These are phyloP conservation scores for Pistacia integerrima DNA, from an alignment of 345 rosid genomes.

Conservation along the genomic window DNA sequence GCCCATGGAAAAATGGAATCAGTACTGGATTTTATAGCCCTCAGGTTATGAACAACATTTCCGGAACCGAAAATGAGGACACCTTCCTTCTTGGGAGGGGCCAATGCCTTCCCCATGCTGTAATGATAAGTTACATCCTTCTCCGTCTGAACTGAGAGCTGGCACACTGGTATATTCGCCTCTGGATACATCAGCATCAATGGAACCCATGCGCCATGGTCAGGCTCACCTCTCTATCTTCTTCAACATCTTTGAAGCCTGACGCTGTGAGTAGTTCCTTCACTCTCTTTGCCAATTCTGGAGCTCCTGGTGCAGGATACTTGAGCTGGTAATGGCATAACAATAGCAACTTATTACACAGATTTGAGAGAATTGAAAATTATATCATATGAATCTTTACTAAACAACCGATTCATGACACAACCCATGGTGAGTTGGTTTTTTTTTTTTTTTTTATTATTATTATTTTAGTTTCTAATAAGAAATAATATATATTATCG, in stretches of 20 bases:
- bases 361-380: neutral
- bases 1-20: conserved; percentile 65
- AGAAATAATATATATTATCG: no score
- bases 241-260: conserved; percentile 57
- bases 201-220: conserved; percentile 99
- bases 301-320: conserved; percentile 93
- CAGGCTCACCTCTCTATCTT: conserved; percentile 71
- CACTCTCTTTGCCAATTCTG: conserved; percentile 72
- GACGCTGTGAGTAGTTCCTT: conserved; percentile 61
- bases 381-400: neutral
- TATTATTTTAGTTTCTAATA: no score
- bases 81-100: conserved; percentile 81
- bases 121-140: conserved; percentile 66
- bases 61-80: conserved; percentile 91
- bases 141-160: conserved; percentile 72
- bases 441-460: no score
- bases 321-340: conserved; percentile 46
- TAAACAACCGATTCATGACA: neutral
- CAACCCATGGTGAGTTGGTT: no score
- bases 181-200: conserved; percentile 94
- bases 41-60: conserved; percentile 72
- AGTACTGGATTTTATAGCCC: conserved; percentile 32
- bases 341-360: neutral
- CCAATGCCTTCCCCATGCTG: conserved; percentile 86
- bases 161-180: conserved; percentile 78